Evolutionary conservation across 768 basidiomycete species (phyloP).

Genomic region (Dioszegia hungarica): DNA sequence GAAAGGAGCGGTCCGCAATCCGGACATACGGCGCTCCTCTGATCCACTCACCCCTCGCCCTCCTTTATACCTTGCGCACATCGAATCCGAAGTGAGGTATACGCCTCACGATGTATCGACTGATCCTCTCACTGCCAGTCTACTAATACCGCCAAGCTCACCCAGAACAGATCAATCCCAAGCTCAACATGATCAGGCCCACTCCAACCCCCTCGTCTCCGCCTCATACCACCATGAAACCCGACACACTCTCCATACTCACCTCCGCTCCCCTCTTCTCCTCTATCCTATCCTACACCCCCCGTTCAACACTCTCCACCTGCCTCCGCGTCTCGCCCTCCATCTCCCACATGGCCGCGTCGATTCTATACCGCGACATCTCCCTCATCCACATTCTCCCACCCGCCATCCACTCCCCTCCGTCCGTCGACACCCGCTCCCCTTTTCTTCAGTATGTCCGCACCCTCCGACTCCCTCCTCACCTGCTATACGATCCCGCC

Average conservation of each 20-base stretch:
- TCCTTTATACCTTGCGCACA: too few relatives aligned
- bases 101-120: too few relatives aligned
- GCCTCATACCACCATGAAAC: not conserved
- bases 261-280: slow-evolving; percentile 2
- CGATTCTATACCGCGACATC: slow-evolving; percentile 13
- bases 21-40: too few relatives aligned
- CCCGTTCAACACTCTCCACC: not conserved
- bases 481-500: slow-evolving; percentile 3
- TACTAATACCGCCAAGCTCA: too few relatives aligned
- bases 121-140: too few relatives aligned
- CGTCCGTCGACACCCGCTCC: not conserved
- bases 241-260: not conserved
- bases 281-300: slow-evolving; percentile 11
- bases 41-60: too few relatives aligned
- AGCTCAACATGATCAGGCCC: not conserved
- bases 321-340: slow-evolving; percentile 14
- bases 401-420: not conserved
- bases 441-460: slow-evolving; percentile 1
- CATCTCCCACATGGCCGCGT: slow-evolving; percentile 13
- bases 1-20: too few relatives aligned
- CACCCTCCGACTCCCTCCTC: not conserved
- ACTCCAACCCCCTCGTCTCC: not conserved
- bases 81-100: too few relatives aligned
- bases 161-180: too few relatives aligned
- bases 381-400: slow-evolving; percentile 2